Base-by-base conservation (phyloP, 495 filamentous ascomycete species). In the Aspergillus heteromorphus region DNA sequence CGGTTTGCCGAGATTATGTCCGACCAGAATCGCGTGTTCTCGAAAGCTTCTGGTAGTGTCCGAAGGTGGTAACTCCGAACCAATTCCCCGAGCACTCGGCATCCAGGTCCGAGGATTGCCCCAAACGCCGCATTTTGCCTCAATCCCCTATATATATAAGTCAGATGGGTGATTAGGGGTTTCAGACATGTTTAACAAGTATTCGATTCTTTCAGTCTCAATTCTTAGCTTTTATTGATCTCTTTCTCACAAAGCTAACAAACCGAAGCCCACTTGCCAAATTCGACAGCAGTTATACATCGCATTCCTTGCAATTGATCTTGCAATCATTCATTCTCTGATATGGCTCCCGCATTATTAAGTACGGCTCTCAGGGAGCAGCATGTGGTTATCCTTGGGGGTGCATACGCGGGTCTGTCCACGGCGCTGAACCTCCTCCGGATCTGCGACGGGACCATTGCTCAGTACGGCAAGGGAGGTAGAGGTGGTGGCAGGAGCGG, bases 361-460 rank as follows among this genome's bases (percentile, higher is more conserved):
- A 14, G 11, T 38, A 38, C 8, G n/a, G 34, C 34, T n/a, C 34
- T 51, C 6, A 31, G 16, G n/a, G 29, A 51, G 31, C 31, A 34
- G 20, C 48, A 51, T 10, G 48, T 51, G 11, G 48, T 51, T 5
- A 43, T 86, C 4, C 66, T 79, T 7, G 83, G 83, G 14, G 80
- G 79, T 20, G 75, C 78, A 29, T 86, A 85, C 49, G 77, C 69
- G 13, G 83, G 83, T n/a, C 71, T 86, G 21, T 75, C 80, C 1
- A 72, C 73, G 2, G 73, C 77, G 8, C 54, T 83, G 51, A 84
- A 83, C 58, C 64, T 85, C 2, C 63, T 80, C 27, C 78, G 83
- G 55, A 66, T 83, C 17, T 76, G 77, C 59, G 56, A 73, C 29
- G 76, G 77, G 1, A 64, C 56, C 19, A 38, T 49, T 4, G 20